Evolutionary conservation across 148 eudicot genomes (phyloP).

Genomic region (Rhododendron ovatum): DNA sequence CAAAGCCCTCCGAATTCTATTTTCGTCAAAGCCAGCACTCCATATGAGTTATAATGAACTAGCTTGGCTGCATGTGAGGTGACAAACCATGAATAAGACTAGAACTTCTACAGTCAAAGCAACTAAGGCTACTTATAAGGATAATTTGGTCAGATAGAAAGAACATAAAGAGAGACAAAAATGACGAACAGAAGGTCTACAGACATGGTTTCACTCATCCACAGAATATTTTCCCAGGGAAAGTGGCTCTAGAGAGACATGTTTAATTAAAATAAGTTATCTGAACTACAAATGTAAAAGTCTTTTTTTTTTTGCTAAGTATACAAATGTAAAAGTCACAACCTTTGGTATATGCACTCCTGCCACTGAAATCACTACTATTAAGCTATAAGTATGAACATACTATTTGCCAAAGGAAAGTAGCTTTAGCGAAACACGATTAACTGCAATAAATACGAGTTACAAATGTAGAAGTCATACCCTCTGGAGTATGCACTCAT

Average conservation of each 20-base stretch:
- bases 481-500: conserved; percentile 98
- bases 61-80: background rate
- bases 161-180: background rate
- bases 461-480: conserved; percentile 36
- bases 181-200: background rate
- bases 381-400: background rate
- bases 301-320: background rate
- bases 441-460: background rate
- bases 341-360: conserved; percentile 55
- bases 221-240: background rate
- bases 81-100: background rate
- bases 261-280: background rate
- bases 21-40: background rate
- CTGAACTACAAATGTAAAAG: background rate
- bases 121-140: background rate
- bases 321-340: conserved; percentile 18
- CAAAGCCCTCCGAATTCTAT: background rate
- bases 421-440: conserved; percentile 1
- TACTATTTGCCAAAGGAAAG: background rate
- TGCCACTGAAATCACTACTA: conserved; percentile 95
- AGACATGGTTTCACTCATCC: background rate
- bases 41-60: background rate
- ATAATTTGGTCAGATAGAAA: background rate
- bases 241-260: background rate
- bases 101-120: background rate